Conservation (phyloP, 495 filamentous ascomycete genomes). For the Hyaloscypha variabilis region DNA sequence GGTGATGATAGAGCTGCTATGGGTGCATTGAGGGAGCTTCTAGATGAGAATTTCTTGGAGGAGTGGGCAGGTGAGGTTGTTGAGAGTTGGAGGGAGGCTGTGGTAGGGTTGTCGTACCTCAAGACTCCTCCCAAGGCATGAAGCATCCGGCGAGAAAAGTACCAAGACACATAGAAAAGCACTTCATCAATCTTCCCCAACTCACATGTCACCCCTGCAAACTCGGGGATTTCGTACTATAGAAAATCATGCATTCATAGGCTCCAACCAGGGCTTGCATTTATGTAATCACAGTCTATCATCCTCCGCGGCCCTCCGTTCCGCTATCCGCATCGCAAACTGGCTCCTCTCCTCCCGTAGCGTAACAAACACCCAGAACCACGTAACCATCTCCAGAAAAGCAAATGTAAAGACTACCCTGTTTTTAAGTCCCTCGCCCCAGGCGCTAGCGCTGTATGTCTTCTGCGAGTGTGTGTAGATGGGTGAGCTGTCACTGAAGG, state of each 20-base stretch:
- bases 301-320: slow-evolving; percentile 27
- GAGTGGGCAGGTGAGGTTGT: slow-evolving; percentile 44
- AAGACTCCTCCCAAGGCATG: slow-evolving; percentile 16
- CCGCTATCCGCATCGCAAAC: slow-evolving; percentile 33
- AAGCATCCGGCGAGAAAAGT: background rate
- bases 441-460: slow-evolving; percentile 35
- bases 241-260: background rate
- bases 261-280: background rate
- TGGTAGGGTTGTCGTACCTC: slow-evolving; percentile 39
- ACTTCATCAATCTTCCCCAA: background rate
- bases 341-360: slow-evolving; percentile 52
- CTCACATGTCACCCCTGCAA: no score
- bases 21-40: slow-evolving; percentile 9
- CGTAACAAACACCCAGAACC: slow-evolving; percentile 79
- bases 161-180: background rate
- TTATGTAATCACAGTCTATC: slow-evolving; percentile 19
- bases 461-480: slow-evolving; percentile 32
- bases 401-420: slow-evolving; percentile 80
- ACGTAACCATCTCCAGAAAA: slow-evolving; percentile 81
- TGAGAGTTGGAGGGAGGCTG: slow-evolving; percentile 45
- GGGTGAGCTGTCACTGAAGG: slow-evolving; percentile 46
- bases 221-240: no score
- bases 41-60: slow-evolving; percentile 36
- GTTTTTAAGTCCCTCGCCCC: slow-evolving; percentile 71
- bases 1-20: background rate